Percentiles rank a stretch among this genome's conserved stretches.
These are phyloP conservation scores for Irpex sp. DNA, from an alignment of 1,284 basidiomycete genomes.

Conservation along the genomic window DNA sequence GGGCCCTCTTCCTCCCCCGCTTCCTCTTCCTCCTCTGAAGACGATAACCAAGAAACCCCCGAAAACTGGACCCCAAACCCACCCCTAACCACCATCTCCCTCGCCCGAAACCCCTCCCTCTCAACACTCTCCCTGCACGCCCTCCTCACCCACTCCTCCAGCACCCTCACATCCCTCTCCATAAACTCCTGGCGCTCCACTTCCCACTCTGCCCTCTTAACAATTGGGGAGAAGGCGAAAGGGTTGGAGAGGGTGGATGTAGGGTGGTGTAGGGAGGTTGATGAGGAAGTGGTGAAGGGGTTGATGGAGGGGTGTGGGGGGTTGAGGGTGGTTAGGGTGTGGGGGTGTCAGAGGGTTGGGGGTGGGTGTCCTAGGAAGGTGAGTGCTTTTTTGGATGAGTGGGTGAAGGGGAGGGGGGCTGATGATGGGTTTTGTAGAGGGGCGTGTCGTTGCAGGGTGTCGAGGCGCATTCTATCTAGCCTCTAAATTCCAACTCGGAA, in stretches of 20 bases:
- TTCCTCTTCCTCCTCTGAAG: too few relatives aligned
- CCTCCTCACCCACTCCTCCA: conserved; percentile 68
- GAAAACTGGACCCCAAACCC: conserved; percentile 25
- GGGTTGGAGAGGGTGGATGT: conserved; percentile 68
- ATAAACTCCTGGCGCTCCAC: conserved; percentile 77
- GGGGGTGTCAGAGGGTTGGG: conserved; percentile 67
- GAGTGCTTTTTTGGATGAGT: neutral
- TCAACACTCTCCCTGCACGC: conserved; percentile 54
- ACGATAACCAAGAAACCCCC: too few relatives aligned
- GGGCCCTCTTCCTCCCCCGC: too few relatives aligned
- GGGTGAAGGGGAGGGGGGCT: too few relatives aligned
- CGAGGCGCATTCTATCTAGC: too few relatives aligned
- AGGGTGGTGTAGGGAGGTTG: conserved; percentile 82
- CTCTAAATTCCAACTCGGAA: too few relatives aligned
- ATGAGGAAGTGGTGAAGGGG: conserved; percentile 78
- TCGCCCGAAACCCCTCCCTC: conserved; percentile 61
- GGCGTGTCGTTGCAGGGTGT: too few relatives aligned
- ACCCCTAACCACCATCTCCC: conserved; percentile 46
- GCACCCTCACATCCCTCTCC: conserved; percentile 55
- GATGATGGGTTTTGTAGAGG: too few relatives aligned
- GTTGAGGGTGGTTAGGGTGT: conserved; percentile 57
- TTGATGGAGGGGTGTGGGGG: conserved; percentile 53
- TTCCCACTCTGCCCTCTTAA: conserved; percentile 48
- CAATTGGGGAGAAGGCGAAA: conserved; percentile 42
- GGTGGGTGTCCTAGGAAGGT: conserved; percentile 52